Conservation (phyloP, 371 early-diverging fungal genomes). For the Mucor indicus region DNA sequence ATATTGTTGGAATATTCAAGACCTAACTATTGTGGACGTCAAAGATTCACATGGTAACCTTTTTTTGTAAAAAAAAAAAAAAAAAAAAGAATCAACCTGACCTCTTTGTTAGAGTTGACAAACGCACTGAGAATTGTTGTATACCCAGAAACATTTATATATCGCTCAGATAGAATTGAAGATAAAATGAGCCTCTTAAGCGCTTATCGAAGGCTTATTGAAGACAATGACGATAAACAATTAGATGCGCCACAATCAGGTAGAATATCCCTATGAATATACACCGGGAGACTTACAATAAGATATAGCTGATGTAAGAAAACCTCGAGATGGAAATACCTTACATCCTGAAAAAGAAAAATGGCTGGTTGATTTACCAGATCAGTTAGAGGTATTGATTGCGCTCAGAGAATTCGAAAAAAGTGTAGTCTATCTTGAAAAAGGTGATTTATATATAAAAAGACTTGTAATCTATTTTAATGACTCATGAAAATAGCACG, state of each 20-base stretch:
- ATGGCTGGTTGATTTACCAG: slow-evolving; percentile 75
- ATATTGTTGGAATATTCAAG: slow-evolving; percentile 69
- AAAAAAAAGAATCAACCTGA: neutral
- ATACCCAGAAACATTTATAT: slow-evolving; percentile 73
- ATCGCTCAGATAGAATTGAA: slow-evolving; percentile 67
- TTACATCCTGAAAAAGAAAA: slow-evolving; percentile 43
- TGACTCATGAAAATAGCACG: no score
- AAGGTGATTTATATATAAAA: slow-evolving; percentile 39
- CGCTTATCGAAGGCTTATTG: slow-evolving; percentile 64
- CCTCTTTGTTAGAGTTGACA: slow-evolving; percentile 24
- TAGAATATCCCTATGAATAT: neutral
- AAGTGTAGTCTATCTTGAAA: slow-evolving; percentile 72
- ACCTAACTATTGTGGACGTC: slow-evolving; percentile 78
- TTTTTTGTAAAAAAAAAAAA: slow-evolving; percentile 18
- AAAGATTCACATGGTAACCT: slow-evolving; percentile 78
- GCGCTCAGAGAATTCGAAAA: slow-evolving; percentile 83
- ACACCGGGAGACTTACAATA: no score
- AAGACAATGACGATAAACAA: slow-evolving; percentile 55
- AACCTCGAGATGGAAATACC: slow-evolving; percentile 4
- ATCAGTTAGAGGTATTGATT: slow-evolving; percentile 86
- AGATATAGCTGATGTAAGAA: slow-evolving; percentile 6
- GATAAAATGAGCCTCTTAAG: slow-evolving; percentile 72
- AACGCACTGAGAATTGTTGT: slow-evolving; percentile 70
- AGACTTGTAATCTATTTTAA: no score
- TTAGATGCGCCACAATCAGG: slow-evolving; percentile 33